Evolutionary conservation across 345 rosid species (phyloP).

Genomic region (Moricandia moricandioides): DNA sequence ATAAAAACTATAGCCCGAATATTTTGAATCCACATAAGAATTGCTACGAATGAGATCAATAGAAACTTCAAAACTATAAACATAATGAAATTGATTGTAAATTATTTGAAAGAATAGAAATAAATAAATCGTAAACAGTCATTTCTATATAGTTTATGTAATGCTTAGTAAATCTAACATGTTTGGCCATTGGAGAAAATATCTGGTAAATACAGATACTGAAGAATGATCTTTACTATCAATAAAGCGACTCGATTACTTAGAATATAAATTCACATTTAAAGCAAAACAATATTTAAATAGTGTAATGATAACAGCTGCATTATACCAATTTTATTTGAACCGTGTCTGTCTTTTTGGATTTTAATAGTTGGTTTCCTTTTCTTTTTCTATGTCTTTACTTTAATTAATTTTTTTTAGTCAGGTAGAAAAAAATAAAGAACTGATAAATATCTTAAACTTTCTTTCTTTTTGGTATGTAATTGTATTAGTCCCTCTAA

Average conservation of each 20-base stretch:
- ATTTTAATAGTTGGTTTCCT: conserved; percentile 26
- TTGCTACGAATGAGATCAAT: not conserved
- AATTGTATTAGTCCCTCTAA: conserved; percentile 20
- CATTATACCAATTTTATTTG: conserved; percentile 26
- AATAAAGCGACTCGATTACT: not conserved
- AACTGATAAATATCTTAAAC: conserved; percentile 16
- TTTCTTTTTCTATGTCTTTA: conserved; percentile 29
- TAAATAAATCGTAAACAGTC: not conserved
- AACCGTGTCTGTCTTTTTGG: conserved; percentile 34
- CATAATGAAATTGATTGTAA: not conserved
- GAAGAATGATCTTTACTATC: conserved; percentile 19
- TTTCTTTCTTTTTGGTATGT: not conserved
- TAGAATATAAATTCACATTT: not conserved
- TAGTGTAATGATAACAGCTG: conserved; percentile 39
- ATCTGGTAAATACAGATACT: conserved; percentile 22
- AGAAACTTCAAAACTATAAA: not conserved
- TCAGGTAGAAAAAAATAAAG: conserved; percentile 24
- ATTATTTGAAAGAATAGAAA: not conserved
- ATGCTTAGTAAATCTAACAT: not conserved
- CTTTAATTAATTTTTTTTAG: conserved; percentile 21
- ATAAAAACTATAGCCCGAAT: not conserved
- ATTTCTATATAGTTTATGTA: not conserved
- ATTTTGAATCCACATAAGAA: not conserved
- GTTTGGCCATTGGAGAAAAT: not conserved
- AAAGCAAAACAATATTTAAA: conserved; percentile 19